Evolutionary conservation across 2,329 filamentous ascomycete species (phyloP).

Genomic region (Microdochium nivale): DNA sequence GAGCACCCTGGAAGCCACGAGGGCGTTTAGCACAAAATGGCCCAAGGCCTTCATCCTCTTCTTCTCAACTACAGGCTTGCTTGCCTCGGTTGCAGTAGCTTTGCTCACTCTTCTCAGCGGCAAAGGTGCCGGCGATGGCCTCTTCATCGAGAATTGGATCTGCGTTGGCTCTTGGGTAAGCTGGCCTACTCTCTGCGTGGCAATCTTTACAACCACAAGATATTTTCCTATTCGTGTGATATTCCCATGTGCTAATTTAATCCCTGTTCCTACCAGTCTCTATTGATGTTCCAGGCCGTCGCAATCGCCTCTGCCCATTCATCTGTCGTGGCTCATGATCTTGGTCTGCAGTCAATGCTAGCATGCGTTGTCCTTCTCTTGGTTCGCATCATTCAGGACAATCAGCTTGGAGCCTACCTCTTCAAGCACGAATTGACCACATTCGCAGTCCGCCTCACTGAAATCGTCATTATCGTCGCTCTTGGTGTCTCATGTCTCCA

Average conservation of each 20-base stretch:
- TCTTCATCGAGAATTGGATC: slow-evolving; percentile 51
- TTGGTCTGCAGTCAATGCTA: slow-evolving; percentile 42
- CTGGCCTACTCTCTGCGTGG: slow-evolving; percentile 18
- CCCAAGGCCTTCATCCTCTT: slow-evolving; percentile 47
- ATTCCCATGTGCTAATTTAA: slow-evolving; percentile 5
- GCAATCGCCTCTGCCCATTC: slow-evolving; percentile 38
- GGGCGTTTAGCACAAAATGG: slow-evolving; percentile 51
- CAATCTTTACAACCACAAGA: too few relatives aligned
- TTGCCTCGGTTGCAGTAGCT: slow-evolving; percentile 46
- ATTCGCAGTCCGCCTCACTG: slow-evolving; percentile 37
- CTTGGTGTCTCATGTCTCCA: slow-evolving; percentile 40
- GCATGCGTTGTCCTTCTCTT: slow-evolving; percentile 36
- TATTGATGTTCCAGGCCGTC: slow-evolving; percentile 43
- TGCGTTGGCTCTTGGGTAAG: slow-evolving; percentile 55
- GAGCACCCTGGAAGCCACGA: slow-evolving; percentile 54
- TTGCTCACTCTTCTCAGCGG: slow-evolving; percentile 37
- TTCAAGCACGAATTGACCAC: slow-evolving; percentile 21
- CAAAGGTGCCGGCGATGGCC: slow-evolving; percentile 17
- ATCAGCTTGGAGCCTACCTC: slow-evolving; percentile 24
- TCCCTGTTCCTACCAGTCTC: slow-evolving; percentile 24
- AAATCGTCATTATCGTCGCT: slow-evolving; percentile 34
- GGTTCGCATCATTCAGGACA: slow-evolving; percentile 35
- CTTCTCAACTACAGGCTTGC: slow-evolving; percentile 44
- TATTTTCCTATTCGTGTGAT: slow-evolving; percentile 1
- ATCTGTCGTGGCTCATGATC: slow-evolving; percentile 41